Evolutionary conservation across 2,329 filamentous ascomycete genomes (phyloP).

Genomic region (Penicillium sp.): DNA sequence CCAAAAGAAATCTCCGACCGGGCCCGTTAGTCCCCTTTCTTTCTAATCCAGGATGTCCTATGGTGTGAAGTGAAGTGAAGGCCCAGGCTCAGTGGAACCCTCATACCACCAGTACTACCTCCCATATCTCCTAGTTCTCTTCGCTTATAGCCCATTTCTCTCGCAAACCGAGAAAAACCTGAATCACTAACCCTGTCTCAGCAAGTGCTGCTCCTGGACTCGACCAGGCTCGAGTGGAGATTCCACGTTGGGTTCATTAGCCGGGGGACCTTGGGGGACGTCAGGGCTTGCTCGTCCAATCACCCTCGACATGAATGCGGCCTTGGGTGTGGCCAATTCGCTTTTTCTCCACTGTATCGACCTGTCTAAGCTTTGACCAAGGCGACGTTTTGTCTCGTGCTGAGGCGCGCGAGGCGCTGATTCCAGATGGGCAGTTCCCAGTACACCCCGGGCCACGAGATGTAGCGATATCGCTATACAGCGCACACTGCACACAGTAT

Average conservation of each 20-base stretch:
- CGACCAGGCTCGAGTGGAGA: background rate
- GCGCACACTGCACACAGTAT: too few species aligned
- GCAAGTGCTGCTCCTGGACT: too few species aligned
- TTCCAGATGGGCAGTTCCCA: too few species aligned
- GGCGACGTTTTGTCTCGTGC: slow-evolving; percentile 1
- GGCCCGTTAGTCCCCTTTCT: background rate
- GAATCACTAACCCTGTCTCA: background rate
- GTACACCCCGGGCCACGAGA: too few species aligned
- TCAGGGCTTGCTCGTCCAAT: slow-evolving; percentile 16
- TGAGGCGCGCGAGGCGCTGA: background rate
- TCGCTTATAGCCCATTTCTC: background rate
- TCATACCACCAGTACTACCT: background rate
- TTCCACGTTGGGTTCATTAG: slow-evolving; percentile 5
- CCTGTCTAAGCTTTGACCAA: slow-evolving; percentile 1
- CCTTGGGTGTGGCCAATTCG: background rate
- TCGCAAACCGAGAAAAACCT: background rate
- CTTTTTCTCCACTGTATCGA: background rate
- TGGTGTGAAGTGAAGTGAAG: too few species aligned
- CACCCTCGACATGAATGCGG: background rate
- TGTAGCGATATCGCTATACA: too few species aligned
- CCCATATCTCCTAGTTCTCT: background rate
- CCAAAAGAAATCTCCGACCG: background rate
- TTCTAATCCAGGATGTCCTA: background rate
- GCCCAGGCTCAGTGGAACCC: background rate
- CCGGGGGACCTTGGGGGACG: slow-evolving; percentile 28